These are phyloP conservation scores for Cupressus sempervirens DNA, from an alignment of 75 land plant genomes.

Conservation along the genomic window DNA sequence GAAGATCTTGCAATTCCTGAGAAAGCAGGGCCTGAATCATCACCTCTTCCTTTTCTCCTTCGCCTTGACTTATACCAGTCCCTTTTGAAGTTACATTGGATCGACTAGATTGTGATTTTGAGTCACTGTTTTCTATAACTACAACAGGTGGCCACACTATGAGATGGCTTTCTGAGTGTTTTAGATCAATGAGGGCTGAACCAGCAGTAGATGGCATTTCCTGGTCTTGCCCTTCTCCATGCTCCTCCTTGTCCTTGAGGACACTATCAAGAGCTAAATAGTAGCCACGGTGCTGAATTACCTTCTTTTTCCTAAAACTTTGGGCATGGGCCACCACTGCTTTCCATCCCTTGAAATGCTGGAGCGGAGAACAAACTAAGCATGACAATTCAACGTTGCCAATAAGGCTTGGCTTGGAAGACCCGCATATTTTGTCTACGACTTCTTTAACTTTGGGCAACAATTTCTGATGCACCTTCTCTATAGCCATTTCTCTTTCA, in stretches of 20 bases:
- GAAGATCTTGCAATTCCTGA: conserved; percentile 5
- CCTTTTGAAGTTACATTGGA: not conserved
- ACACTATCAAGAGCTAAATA: conserved; percentile 23
- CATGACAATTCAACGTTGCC: conserved; percentile 19
- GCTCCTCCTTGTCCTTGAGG: conserved; percentile 5
- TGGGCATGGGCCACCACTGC: conserved; percentile 31
- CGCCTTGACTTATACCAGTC: not conserved
- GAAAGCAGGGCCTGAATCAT: not conserved
- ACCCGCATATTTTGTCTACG: conserved; percentile 8
- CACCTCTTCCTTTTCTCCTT: not conserved
- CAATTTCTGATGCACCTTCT: not conserved
- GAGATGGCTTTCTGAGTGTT: not conserved
- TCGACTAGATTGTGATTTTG: not conserved
- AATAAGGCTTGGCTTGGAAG: conserved; percentile 8
- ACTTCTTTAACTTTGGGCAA: conserved; percentile 6
- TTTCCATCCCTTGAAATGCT: conserved; percentile 27
- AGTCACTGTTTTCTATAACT: not conserved
- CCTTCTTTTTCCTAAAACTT: conserved; percentile 17
- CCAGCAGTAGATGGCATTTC: not conserved
- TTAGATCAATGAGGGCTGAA: not conserved
- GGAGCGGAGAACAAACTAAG: conserved; percentile 14
- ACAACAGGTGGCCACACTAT: conserved; percentile 13
- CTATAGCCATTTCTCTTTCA: not conserved
- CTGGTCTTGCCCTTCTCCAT: conserved; percentile 12
- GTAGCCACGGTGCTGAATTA: conserved; percentile 28